phyloP scores from a whole-genome alignment of 441 rosid genomes.

The Francoa sonchifolia region DNA sequence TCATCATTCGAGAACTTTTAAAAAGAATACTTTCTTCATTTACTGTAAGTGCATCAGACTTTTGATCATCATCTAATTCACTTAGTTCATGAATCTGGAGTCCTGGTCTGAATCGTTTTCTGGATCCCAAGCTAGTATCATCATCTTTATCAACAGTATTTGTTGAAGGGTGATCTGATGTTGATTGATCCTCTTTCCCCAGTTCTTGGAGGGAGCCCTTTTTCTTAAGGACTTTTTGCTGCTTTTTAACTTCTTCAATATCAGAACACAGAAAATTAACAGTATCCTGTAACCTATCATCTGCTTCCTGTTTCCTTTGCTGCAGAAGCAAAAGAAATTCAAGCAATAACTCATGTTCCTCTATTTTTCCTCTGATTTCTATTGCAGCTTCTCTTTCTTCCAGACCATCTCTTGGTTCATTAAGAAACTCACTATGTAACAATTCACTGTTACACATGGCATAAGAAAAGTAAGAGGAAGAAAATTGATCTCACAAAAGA shows the following conservation, averaged over 20 bases:
- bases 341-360: conserved; percentile 69
- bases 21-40: conserved; percentile 43
- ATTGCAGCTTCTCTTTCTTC: conserved; percentile 84
- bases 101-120: conserved; percentile 57
- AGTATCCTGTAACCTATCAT: conserved; percentile 53
- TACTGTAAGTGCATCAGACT: conserved; percentile 23
- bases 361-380: conserved; percentile 62
- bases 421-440: conserved; percentile 73
- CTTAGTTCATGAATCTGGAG: conserved; percentile 23
- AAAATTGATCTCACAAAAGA: too few relatives aligned
- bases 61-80: conserved; percentile 31
- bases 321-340: conserved; percentile 72
- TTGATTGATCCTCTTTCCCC: conserved; percentile 36
- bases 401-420: conserved; percentile 57
- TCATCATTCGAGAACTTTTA: conserved; percentile 66
- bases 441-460: conserved; percentile 43
- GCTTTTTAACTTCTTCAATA: conserved; percentile 65
- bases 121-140: conserved; percentile 46
- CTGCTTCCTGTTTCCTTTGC: conserved; percentile 68
- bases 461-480: too few relatives aligned
- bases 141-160: conserved; percentile 27
- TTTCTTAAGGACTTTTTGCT: conserved; percentile 41
- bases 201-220: conserved; percentile 28
- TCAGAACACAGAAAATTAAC: conserved; percentile 64
- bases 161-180: conserved; percentile 27